Conservation (phyloP, 805 yeast species). For the Metschnikowia orientalis region DNA sequence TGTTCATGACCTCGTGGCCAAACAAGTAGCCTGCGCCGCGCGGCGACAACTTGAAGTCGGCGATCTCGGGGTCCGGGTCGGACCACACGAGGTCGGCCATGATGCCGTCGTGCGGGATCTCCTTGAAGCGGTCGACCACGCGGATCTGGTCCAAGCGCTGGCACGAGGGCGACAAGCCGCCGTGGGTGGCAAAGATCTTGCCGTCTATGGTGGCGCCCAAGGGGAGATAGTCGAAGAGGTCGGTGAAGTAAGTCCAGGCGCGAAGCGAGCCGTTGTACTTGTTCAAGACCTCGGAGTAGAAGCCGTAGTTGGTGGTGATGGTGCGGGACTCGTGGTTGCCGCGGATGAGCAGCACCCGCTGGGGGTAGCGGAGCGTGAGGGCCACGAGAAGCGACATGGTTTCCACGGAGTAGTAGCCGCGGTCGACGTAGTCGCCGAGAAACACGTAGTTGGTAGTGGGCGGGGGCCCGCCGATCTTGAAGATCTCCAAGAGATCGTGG, state of each 20-base stretch:
- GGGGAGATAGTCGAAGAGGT: conserved; percentile 86
- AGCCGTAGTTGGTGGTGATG: conserved; percentile 95
- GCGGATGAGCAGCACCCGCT: conserved; percentile 72
- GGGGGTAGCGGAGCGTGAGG: conserved; percentile 81
- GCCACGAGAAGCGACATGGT: conserved; percentile 82
- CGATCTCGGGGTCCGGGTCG: conserved; percentile 77
- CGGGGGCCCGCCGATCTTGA: conserved; percentile 87
- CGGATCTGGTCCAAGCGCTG: conserved; percentile 90
- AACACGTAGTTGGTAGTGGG: conserved; percentile 93
- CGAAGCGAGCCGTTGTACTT: conserved; percentile 71
- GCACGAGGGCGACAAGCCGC: conserved; percentile 92
- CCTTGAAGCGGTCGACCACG: conserved; percentile 85
- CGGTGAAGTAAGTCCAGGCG: conserved; percentile 89
- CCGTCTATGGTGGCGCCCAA: conserved; percentile 65
- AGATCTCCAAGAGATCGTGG: conserved; percentile 88
- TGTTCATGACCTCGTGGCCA: conserved; percentile 85
- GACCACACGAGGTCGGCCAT: conserved; percentile 99
- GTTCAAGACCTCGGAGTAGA: conserved; percentile 87
- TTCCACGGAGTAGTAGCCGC: conserved; percentile 92
- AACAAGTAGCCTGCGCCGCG: conserved; percentile 98
- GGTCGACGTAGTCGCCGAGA: conserved; percentile 92
- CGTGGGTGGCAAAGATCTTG: conserved; percentile 90
- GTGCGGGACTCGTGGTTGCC: conserved; percentile 98
- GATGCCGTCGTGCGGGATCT: conserved; percentile 98
- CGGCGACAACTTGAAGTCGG: conserved; percentile 83